Conservation (phyloP, 371 early-diverging fungal species). For the Quaeritorhiza haematococci region DNA sequence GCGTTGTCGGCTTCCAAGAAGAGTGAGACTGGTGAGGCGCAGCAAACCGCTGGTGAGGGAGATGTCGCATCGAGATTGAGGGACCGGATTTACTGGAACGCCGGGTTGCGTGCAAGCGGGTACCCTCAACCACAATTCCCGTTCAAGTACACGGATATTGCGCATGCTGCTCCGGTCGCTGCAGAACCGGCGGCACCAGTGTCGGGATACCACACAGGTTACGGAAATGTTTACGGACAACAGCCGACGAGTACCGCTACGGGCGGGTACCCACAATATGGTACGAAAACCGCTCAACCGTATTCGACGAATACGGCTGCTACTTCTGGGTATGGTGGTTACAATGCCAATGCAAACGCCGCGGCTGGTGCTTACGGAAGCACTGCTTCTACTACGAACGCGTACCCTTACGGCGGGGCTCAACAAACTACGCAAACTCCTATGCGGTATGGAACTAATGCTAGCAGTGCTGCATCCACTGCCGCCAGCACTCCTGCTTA, state of each 20-base stretch:
- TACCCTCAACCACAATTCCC: conserved; percentile 57
- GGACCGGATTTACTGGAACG: conserved; percentile 65
- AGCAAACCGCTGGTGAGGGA: conserved; percentile 36
- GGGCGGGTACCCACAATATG: neutral
- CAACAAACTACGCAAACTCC: too few relatives aligned
- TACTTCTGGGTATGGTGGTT: neutral
- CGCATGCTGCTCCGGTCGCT: conserved; percentile 12
- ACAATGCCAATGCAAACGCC: neutral
- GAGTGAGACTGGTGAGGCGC: conserved; percentile 1
- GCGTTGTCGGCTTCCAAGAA: neutral
- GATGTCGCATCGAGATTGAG: conserved; percentile 64
- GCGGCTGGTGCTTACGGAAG: neutral
- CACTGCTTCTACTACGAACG: neutral
- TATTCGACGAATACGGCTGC: neutral
- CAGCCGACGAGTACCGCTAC: neutral
- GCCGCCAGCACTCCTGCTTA: too few relatives aligned
- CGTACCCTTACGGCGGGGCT: too few relatives aligned
- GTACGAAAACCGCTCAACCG: neutral
- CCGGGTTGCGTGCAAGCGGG: conserved; percentile 41
- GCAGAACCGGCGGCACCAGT: too few relatives aligned
- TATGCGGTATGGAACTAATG: too few relatives aligned
- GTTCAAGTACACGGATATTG: conserved; percentile 53
- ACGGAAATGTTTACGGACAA: conserved; percentile 2
- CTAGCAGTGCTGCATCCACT: too few relatives aligned
- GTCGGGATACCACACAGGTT: too few relatives aligned